Evolutionary conservation across 2,329 filamentous ascomycete genomes (phyloP).

Genomic region (Fusarium nelsonii): DNA sequence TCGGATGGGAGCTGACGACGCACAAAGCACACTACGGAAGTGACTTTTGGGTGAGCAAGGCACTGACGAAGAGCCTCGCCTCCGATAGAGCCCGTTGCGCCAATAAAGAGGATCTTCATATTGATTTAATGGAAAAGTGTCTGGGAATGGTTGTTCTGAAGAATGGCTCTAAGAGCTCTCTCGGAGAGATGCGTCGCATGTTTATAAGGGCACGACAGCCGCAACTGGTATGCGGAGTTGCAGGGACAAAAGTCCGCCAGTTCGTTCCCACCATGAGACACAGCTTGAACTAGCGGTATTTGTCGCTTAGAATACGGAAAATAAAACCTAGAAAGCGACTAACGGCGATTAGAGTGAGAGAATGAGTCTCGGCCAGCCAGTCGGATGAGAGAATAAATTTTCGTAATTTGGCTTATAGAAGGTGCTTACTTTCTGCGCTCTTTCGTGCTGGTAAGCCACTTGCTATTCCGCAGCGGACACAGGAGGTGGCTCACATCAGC

Average conservation of each 20-base stretch:
- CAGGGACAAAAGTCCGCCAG: not conserved
- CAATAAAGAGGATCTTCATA: conserved; percentile 55
- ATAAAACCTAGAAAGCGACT: not conserved
- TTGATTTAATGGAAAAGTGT: not conserved
- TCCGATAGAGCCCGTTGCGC: conserved; percentile 53
- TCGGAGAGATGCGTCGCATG: not conserved
- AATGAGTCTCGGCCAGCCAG: not conserved
- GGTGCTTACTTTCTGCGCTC: not conserved
- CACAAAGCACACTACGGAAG: conserved; percentile 50
- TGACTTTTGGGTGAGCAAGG: conserved; percentile 49
- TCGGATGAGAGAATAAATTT: not conserved
- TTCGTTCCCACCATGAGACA: not conserved
- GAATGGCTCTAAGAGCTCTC: not conserved
- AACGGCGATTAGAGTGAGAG: not conserved
- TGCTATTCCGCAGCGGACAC: not conserved
- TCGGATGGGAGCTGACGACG: conserved; percentile 46
- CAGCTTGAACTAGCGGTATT: too few species aligned
- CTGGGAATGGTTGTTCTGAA: not conserved
- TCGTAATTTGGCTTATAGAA: not conserved
- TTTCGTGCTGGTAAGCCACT: not conserved
- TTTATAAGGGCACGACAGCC: not conserved
- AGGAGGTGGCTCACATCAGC: conserved; percentile 2
- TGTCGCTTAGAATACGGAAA: not conserved
- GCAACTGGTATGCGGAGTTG: not conserved
- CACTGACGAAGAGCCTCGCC: conserved; percentile 50